Base-by-base conservation (phyloP, 1,284 basidiomycete species). In the Baeospora myosura region DNA sequence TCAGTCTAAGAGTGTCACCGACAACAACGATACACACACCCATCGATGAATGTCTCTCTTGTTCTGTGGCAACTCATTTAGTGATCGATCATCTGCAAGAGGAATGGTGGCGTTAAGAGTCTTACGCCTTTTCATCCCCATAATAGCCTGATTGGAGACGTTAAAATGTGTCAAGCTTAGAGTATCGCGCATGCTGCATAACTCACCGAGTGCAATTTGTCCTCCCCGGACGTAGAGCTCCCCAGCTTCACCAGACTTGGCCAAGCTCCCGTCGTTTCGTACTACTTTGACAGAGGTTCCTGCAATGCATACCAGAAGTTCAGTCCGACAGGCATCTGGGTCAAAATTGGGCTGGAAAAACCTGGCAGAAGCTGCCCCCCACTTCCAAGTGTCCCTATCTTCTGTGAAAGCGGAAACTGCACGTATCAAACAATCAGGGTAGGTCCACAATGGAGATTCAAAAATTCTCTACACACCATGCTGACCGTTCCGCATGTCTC, bases 401-500 rank as follows among this genome's bases (percentile, higher is more conserved):
- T 52, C 26, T 51, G 52, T 2, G 41, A 41, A 17, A 50, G 22
- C 6, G 49, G 48, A 25, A 54, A 51, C 49, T 36, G 37, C 10
- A 5, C 8, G 17, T n/a, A n/a, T n/a, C n/a, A n/a, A n/a, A n/a
- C n/a, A n/a, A n/a, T n/a, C n/a, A n/a, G n/a, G n/a, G n/a, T n/a
- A n/a, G n/a, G n/a, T n/a, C n/a, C n/a, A n/a, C n/a, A n/a, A n/a
- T 35, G 18, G 5, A 14, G 10, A 14, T 8, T 35, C 22, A 23
- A 24, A 28, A 25, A 25, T 22, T 8, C 30, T 17, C 17, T 28
- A 35, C 43, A 36, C 28, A 49, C 42, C 45, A 47, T 52, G 33
- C 50, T 43, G 2, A 53, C 45, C 5, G 50, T 50, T 5, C 49
- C 52, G 35, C 53, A 55, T 10, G 48, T 51, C 41, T 55, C 53